Percentiles rank a stretch among this genome's conserved stretches.
Evolutionary conservation across 768 basidiomycete species (phyloP).

Genomic region (Imleria badia): DNA sequence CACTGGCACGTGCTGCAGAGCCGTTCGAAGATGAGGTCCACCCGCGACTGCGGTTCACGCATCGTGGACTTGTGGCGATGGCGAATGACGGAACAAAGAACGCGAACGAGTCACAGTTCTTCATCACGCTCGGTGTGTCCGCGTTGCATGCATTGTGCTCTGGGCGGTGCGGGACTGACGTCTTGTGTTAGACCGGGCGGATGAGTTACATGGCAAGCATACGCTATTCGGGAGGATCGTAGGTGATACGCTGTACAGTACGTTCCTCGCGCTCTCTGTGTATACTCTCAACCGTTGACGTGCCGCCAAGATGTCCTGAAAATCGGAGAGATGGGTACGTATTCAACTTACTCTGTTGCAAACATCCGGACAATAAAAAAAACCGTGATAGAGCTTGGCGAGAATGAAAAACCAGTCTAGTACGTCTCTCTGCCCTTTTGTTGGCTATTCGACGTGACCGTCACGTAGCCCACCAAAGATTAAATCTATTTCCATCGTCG

Average conservation of each 20-base stretch:
- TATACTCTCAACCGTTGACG: not conserved
- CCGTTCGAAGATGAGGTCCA: conserved; percentile 95
- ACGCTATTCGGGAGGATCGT: conserved; percentile 91
- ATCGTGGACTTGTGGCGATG: conserved; percentile 93
- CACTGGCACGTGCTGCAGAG: conserved; percentile 45
- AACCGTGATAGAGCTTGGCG: conserved; percentile 57
- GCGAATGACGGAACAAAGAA: conserved; percentile 87
- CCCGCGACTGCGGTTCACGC: conserved; percentile 82
- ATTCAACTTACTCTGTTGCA: not conserved
- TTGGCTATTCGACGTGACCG: not conserved
- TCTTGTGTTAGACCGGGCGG: conserved; percentile 66
- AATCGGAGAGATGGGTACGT: conserved; percentile 84
- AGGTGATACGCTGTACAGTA: conserved; percentile 89
- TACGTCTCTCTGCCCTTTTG: conserved; percentile 35
- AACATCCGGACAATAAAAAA: not conserved
- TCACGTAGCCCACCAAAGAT: conserved; percentile 85
- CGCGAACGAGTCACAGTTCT: conserved; percentile 93
- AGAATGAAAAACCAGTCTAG: conserved; percentile 79
- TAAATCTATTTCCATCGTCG: conserved; percentile 76
- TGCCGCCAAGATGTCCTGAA: conserved; percentile 73
- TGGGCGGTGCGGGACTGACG: not conserved
- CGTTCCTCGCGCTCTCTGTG: conserved; percentile 31
- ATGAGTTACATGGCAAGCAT: conserved; percentile 92
- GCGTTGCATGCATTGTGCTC: too few species aligned
- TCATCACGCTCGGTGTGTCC: conserved; percentile 80